phyloP scores from a whole-genome alignment of 148 eudicot species.

The Camellia lanceoleosa region DNA sequence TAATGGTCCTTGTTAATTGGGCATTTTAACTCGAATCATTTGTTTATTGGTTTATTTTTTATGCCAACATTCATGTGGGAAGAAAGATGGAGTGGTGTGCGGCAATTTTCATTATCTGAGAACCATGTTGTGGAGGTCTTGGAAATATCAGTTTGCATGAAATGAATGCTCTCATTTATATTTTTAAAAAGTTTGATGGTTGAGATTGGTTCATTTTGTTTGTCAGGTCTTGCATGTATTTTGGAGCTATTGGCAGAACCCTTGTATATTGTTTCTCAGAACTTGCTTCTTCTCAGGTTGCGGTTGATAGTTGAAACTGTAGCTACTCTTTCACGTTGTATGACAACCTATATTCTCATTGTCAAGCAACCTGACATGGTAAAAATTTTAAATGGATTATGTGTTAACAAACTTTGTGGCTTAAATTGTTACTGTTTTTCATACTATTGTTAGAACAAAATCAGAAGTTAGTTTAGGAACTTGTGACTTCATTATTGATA shows the following conservation, averaged over 20 bases:
- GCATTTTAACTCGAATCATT: not conserved
- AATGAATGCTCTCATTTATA: not conserved
- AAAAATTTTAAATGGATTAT: conserved; percentile 11
- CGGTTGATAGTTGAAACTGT: conserved; percentile 79
- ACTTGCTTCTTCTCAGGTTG: conserved; percentile 77
- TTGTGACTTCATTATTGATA: not conserved
- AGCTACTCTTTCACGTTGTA: conserved; percentile 79
- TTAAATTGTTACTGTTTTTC: not conserved
- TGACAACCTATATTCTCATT: conserved; percentile 66
- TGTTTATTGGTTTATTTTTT: not conserved
- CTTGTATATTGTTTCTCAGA: conserved; percentile 86
- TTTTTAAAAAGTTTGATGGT: conserved; percentile 2
- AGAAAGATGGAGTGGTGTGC: not conserved
- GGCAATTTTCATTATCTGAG: not conserved
- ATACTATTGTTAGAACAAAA: not conserved
- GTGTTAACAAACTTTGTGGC: not conserved
- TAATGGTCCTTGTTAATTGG: not conserved
- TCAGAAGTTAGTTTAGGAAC: not conserved
- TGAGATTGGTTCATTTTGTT: conserved; percentile 4
- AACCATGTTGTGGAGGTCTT: not conserved
- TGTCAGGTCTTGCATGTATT: conserved; percentile 84
- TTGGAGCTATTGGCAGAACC: conserved; percentile 95
- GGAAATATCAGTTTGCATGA: not conserved
- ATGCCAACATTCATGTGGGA: not conserved
- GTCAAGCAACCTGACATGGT: conserved; percentile 62